These are phyloP conservation scores for Leccinum rimulosum DNA, from an alignment of 768 basidiomycete species.

Conservation along the genomic window DNA sequence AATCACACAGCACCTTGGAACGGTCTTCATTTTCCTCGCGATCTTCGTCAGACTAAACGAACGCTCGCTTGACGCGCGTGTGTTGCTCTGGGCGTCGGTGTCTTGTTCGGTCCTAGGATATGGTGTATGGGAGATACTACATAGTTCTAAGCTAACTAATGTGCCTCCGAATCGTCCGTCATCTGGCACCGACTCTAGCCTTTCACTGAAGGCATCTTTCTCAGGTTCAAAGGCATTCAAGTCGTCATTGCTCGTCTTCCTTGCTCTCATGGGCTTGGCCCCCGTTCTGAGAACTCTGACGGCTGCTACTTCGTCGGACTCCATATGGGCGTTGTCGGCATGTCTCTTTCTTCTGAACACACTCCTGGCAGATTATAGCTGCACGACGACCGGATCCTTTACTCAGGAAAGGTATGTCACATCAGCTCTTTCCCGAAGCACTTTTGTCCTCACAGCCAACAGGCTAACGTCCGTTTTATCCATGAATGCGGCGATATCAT, in stretches of 20 bases:
- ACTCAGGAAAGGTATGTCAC: slow-evolving; percentile 56
- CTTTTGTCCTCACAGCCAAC: slow-evolving; percentile 26
- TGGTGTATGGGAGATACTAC: slow-evolving; percentile 57
- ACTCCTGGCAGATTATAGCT: slow-evolving; percentile 80
- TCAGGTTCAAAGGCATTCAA: slow-evolving; percentile 72
- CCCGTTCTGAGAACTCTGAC: slow-evolving; percentile 92
- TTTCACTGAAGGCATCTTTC: slow-evolving; percentile 10
- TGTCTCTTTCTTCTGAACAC: slow-evolving; percentile 79
- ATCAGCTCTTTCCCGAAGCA: slow-evolving; percentile 20
- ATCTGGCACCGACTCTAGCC: neutral
- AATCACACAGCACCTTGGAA: slow-evolving; percentile 81
- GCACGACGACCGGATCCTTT: slow-evolving; percentile 41
- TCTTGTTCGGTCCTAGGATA: slow-evolving; percentile 60
- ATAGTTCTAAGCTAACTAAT: slow-evolving; percentile 34
- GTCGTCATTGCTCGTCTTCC: slow-evolving; percentile 82
- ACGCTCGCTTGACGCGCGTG: slow-evolving; percentile 61
- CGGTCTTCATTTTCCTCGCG: slow-evolving; percentile 77
- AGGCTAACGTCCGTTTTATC: slow-evolving; percentile 83
- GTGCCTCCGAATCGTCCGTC: slow-evolving; percentile 27
- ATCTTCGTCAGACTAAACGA: slow-evolving; percentile 74
- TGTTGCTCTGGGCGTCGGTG: slow-evolving; percentile 64
- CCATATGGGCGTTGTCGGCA: slow-evolving; percentile 94
- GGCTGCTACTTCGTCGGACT: slow-evolving; percentile 93
- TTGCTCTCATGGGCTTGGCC: slow-evolving; percentile 84
- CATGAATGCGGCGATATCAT: slow-evolving; percentile 89